Base-by-base conservation (phyloP, 2,329 filamentous ascomycete genomes). In the Colletotrichum sp. region DNA sequence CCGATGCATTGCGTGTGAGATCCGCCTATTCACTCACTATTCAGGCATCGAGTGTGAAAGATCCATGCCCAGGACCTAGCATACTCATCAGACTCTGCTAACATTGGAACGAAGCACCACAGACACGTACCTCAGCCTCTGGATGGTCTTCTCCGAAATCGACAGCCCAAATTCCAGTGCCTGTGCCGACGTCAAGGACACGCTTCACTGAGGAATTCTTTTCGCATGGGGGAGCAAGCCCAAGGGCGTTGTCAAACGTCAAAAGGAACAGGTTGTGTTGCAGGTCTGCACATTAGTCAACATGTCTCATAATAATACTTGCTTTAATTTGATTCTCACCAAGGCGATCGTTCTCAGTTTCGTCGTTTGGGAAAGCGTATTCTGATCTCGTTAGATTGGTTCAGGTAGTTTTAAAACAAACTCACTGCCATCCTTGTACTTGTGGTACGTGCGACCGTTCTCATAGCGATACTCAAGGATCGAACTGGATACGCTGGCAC, bases 201-300 rank as follows among this genome's bases (percentile, higher is more conserved):
- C 24, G 77, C 12, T 48, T 66, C 12, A 63, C 64, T 1, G 36
- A 63, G 5, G 39, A 67, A n/a, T 79, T 77, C 5, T 9, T 4
- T 0, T 76, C 39, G 21, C 70, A 71, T 1, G 71, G 71, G 16
- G 71, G 68, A 7, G 74, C 65, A 5, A 72, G 39, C 4, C 77
- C 75, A 9, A 71, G 52, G 3, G 18, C 24, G 18, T 70, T 75
- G 32, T 85, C 82, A 39, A 88, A 84, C n/a, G 88, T 79, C 65
- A 89, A 73, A 43, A 86, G 87, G 79, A 88, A 87, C 79, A 92
- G 86, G 78, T 90, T 86, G 80, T 92, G 89, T 78, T 90, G 88
- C 78, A 90, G 81, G 74, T 92, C 89, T 26, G n/a, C n/a, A n/a
- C n/a, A n/a, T n/a, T n/a, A n/a, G n/a, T n/a, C n/a, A n/a, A n/a